A percentile compares a stretch with the other conserved stretches of the same genome.
Evolutionary conservation across 2,329 filamentous ascomycete genomes (phyloP).

Genomic region (Nothomitra cinnamomea): DNA sequence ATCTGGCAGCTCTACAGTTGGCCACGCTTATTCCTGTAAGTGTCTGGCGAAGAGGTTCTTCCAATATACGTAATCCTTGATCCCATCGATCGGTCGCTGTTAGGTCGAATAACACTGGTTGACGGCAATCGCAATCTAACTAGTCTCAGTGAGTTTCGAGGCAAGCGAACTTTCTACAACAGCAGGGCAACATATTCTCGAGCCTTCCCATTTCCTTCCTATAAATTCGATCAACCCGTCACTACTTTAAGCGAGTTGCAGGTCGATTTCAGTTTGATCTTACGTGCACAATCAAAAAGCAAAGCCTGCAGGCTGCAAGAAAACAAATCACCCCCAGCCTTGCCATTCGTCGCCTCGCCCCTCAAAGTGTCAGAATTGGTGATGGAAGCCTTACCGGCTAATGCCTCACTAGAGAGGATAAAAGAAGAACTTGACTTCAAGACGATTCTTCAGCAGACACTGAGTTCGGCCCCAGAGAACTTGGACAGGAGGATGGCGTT

Average conservation of each 20-base stretch:
- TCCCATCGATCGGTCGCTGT: no score
- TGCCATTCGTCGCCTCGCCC: not conserved
- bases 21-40: not conserved
- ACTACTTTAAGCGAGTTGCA: not conserved
- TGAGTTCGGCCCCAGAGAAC: not conserved
- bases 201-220: no score
- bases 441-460: not conserved
- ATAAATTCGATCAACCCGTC: no score
- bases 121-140: no score
- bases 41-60: not conserved
- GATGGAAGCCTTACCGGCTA: not conserved
- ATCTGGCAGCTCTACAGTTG: constrained; percentile 1
- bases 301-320: not conserved
- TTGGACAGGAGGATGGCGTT: not conserved
- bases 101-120: no score
- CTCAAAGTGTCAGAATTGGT: no score
- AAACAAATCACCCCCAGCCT: not conserved
- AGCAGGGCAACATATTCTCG: no score
- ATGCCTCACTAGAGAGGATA: not conserved
- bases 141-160: no score
- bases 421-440: constrained; percentile 1
- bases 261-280: not conserved
- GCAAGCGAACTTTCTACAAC: no score
- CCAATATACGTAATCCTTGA: no score
- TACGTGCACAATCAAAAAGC: not conserved